Evolutionary conservation across 306 rosid species (phyloP), one percentile per base, ranked within the genome.

Genomic region (Cicer pinnatifidum): DNA sequence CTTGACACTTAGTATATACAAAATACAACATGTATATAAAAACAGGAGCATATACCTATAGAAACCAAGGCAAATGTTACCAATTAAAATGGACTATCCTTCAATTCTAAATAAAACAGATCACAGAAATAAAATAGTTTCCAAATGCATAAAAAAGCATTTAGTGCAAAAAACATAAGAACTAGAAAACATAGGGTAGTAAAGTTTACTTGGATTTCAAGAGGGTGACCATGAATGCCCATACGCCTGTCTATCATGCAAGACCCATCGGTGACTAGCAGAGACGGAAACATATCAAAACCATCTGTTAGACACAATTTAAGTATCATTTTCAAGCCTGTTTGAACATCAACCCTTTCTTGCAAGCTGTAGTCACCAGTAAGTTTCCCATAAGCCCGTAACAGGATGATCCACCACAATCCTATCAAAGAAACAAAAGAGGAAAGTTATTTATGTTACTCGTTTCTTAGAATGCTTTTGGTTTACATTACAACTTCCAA

Each of bases 211-310:
- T 94, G 99, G 84, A 94, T 94, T 84, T 94, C 99, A 58, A 94
- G 96, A 67, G 99, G 99, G 72, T 94, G 99, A 13, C 97, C 99
- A 73, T 94, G 99, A 81, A 88, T 91, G 13, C 97, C 99, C 99
- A 94, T 94, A 41, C 97, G 85, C 53, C 99, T 89, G 82, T 91
- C 99, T 75, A 94, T 89, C 99, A 91, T 94, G 84, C 99, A 94
- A 72, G 99, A 94, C 39, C 97, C 99, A 75, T 94, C 99, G 1
- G 97, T 91, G 84, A 94, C 99, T 58, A 94, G 79, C 56, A 91
- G 86, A 33, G 97, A 91, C 37, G 99, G 99, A 80, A 94, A 94
- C 97, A 94, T 94, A 76, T 94, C 99, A 51, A 94, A 94, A n/a
- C 99, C 99, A 85, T 94, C 99, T 3, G 90, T 88, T 80, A 94